Conservation (phyloP, 1,284 basidiomycete genomes). For the Hypsizygus ulmarius region DNA sequence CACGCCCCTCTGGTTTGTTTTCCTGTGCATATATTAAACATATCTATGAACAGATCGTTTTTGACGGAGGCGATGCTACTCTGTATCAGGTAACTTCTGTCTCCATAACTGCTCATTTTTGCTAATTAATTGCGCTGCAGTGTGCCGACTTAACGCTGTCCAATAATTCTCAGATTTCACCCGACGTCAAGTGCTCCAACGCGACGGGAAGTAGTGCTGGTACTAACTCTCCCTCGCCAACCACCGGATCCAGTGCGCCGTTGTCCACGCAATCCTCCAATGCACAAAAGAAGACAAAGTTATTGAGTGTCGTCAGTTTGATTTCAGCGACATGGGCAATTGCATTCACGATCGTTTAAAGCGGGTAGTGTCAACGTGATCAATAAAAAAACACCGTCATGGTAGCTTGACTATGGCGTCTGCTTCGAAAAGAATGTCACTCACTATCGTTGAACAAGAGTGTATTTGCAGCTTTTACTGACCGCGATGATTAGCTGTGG, state of each 20-base stretch:
- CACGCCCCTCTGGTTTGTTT: not conserved
- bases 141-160: slow-evolving; percentile 72
- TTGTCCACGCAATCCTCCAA: slow-evolving; percentile 4
- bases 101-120: not conserved
- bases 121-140: slow-evolving; percentile 28
- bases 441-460: too few species aligned
- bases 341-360: not conserved
- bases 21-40: not conserved
- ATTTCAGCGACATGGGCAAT: slow-evolving; percentile 4
- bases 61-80: slow-evolving; percentile 62
- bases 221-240: not conserved
- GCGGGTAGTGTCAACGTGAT: too few species aligned
- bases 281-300: not conserved
- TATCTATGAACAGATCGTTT: slow-evolving; percentile 39
- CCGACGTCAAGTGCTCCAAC: slow-evolving; percentile 33
- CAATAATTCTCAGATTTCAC: slow-evolving; percentile 39
- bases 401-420: too few species aligned
- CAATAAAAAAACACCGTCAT: too few species aligned
- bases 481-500: too few species aligned
- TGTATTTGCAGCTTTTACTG: too few species aligned
- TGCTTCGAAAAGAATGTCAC: too few species aligned
- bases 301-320: slow-evolving; percentile 1
- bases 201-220: slow-evolving; percentile 23
- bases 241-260: slow-evolving; percentile 1
- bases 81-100: slow-evolving; percentile 50